Evolutionary conservation across 257 asterid species (phyloP).

Genomic region (Ballota nigra): DNA sequence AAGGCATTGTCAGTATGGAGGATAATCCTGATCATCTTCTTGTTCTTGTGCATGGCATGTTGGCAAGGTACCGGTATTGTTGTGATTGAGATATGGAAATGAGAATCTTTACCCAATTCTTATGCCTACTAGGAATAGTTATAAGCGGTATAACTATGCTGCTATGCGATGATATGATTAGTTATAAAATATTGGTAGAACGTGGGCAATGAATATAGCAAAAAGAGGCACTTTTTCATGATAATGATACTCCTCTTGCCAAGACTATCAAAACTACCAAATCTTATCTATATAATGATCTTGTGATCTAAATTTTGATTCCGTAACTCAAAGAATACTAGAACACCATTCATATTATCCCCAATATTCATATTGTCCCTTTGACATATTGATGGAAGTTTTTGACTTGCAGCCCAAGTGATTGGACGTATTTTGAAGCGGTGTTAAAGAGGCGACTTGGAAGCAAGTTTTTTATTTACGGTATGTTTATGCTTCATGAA

Average conservation of each 20-base stretch:
- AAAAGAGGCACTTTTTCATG: background rate
- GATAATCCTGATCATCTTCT: slow-evolving; percentile 89
- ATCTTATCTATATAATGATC: background rate
- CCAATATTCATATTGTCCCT: background rate
- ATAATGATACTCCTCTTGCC: background rate
- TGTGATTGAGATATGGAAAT: background rate
- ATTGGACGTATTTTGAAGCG: slow-evolving; percentile 79
- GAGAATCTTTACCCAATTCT: slow-evolving; percentile 2
- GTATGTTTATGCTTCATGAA: slow-evolving; percentile 33
- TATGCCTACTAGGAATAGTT: background rate
- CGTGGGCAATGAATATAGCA: background rate
- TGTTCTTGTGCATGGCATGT: slow-evolving; percentile 94
- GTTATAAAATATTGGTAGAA: background rate
- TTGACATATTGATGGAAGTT: slow-evolving; percentile 28
- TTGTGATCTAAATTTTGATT: slow-evolving; percentile 3
- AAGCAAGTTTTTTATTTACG: slow-evolving; percentile 67
- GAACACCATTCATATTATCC: background rate
- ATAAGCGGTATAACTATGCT: background rate
- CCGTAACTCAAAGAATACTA: background rate
- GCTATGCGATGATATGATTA: background rate
- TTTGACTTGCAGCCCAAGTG: slow-evolving; percentile 75
- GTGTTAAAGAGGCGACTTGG: slow-evolving; percentile 82
- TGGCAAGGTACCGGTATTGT: slow-evolving; percentile 59
- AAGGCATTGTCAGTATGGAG: slow-evolving; percentile 33
- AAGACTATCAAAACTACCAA: background rate